A percentile compares a stretch with the other conserved stretches of the same genome.
These are phyloP conservation scores for Dacryopinax primogenitus DNA, from an alignment of 768 basidiomycete species.

Conservation along the genomic window DNA sequence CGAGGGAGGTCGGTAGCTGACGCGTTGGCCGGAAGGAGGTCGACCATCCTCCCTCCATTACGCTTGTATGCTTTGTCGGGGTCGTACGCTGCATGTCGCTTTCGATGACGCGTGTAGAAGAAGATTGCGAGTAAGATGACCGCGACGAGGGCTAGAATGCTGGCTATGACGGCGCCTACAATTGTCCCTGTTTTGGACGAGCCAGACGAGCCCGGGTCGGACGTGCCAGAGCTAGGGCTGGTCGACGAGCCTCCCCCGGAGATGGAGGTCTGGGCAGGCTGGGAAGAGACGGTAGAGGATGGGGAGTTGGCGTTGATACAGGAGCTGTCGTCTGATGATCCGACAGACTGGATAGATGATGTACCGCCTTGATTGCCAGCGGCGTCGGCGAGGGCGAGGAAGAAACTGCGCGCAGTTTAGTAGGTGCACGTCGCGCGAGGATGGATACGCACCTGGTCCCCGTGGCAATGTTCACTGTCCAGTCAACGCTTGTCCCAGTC, in stretches of 20 bases:
- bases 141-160: neutral
- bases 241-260: neutral
- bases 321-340: slow-evolving; percentile 34
- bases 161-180: neutral
- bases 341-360: slow-evolving; percentile 41
- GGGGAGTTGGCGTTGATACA: slow-evolving; percentile 42
- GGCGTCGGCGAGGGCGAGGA: slow-evolving; percentile 37
- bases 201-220: neutral
- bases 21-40: neutral
- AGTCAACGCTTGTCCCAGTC: slow-evolving; percentile 33
- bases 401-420: neutral
- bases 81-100: neutral
- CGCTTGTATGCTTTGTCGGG: neutral
- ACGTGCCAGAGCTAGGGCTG: neutral
- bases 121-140: neutral
- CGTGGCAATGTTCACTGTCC: slow-evolving; percentile 44
- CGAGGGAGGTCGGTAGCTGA: neutral
- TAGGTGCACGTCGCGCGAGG: slow-evolving; percentile 17
- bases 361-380: slow-evolving; percentile 43
- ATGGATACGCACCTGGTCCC: slow-evolving; percentile 35
- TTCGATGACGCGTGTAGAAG: neutral
- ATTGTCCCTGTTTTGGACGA: slow-evolving; percentile 10
- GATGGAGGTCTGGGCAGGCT: neutral
- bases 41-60: neutral
- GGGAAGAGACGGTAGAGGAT: slow-evolving; percentile 19